These are phyloP conservation scores for Cinchona pubescens DNA, from an alignment of 257 asterid species.

Conservation along the genomic window DNA sequence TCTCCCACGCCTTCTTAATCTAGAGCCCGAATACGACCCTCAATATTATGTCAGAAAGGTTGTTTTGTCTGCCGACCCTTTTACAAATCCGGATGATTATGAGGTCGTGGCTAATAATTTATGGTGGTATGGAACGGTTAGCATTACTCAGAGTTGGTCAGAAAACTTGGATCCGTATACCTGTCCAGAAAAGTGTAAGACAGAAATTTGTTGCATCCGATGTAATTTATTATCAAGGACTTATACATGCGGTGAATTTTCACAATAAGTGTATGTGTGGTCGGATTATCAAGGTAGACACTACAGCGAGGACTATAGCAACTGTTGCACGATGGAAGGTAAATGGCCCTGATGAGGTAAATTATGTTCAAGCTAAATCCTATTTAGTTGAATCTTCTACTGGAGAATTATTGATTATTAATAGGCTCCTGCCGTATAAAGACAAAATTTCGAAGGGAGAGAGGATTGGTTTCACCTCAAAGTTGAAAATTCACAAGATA, in stretches of 20 bases:
- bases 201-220: neutral
- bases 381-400: slow-evolving; percentile 1
- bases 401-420: neutral
- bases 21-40: neutral
- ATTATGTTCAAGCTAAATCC: neutral
- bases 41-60: neutral
- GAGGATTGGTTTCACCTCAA: neutral
- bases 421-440: neutral
- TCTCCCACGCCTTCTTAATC: neutral
- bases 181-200: neutral
- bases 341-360: neutral
- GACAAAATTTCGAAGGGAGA: neutral
- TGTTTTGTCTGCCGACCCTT: neutral
- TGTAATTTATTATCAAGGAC: neutral
- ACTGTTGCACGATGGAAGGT: neutral
- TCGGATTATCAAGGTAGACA: neutral
- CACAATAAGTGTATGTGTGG: neutral
- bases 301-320: too few species aligned
- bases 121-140: neutral
- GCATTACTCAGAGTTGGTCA: neutral
- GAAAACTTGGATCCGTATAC: neutral
- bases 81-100: neutral
- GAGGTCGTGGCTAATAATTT: neutral
- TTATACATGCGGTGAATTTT: neutral
- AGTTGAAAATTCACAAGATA: neutral